A percentile compares a stretch with the other conserved stretches of the same genome.
phyloP scores from a whole-genome alignment of 2,329 filamentous ascomycete species.

The Trichoderma citrinoviride region DNA sequence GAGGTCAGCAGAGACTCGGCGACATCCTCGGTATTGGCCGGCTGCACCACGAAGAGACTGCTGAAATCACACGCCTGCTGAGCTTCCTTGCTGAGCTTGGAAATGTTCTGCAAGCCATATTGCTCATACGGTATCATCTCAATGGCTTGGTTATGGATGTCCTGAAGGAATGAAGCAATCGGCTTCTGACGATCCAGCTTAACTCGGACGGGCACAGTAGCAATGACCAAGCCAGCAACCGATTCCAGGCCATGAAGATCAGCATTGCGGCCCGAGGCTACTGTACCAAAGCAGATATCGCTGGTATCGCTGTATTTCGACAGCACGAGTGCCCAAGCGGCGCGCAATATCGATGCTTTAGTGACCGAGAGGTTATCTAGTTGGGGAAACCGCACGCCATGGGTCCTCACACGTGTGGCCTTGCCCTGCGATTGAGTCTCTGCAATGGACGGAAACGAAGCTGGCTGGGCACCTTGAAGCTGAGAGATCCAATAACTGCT shows the following conservation, averaged over 20 bases:
- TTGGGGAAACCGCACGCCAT: background rate
- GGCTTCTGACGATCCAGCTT: conserved; percentile 8
- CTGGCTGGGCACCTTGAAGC: conserved; percentile 19
- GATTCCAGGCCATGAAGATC: conserved; percentile 28
- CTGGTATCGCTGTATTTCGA: conserved; percentile 23
- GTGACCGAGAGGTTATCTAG: conserved; percentile 12
- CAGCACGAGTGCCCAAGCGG: conserved; percentile 30
- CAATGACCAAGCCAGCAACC: conserved; percentile 33
- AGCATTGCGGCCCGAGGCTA: conserved; percentile 31
- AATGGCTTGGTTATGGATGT: background rate
- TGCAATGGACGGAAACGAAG: background rate
- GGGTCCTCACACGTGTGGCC: background rate
- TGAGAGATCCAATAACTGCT: conserved; percentile 21
- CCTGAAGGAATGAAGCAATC: conserved; percentile 24
- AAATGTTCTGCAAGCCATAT: conserved; percentile 26
- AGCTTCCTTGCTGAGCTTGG: conserved; percentile 21
- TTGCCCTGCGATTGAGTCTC: conserved; percentile 2
- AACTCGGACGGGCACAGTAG: conserved; percentile 32
- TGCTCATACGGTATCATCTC: conserved; percentile 17
- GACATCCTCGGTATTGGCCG: background rate
- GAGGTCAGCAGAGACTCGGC: background rate
- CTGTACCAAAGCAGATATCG: conserved; percentile 30
- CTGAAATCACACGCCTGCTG: conserved; percentile 28
- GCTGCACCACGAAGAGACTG: conserved; percentile 30
- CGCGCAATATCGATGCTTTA: conserved; percentile 26